Evolutionary conservation across 2,329 filamentous ascomycete species (phyloP), one percentile per base, ranked within the genome.

Genomic region (Byssothecium circinans): DNA sequence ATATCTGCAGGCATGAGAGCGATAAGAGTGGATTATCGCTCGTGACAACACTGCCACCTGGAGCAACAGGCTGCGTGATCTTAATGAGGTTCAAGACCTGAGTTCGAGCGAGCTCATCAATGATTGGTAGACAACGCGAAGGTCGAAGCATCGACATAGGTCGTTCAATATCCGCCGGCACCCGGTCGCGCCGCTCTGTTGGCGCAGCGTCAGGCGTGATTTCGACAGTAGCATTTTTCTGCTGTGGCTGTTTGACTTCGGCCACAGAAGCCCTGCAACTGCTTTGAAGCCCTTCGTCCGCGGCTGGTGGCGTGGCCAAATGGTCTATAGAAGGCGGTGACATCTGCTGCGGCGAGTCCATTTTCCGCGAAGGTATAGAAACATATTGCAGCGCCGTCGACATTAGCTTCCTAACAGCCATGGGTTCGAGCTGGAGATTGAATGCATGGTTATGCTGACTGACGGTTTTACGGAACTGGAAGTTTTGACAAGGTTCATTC

Each of bases 21-120:
- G 77, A 78, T 2, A 85, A 65, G 0, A 84, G 64, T 0, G 77
- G 76, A 29, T 84, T 75, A 6, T 79, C 74, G 15, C 73, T 62
- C n/a, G 73, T 72, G 37, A 80, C 72, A 8, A 69, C 62, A 22
- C 72, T 67, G 1, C 78, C 76, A 44, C 80, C 75, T 4, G 79
- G 76, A 0, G 74, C 74, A 1, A 69, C 68, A 0, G 81, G 79
- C 8, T 74, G 73, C 10, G 77, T 73, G 1, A 73, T 67, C n/a
- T 77, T 73, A 23, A 85, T 71, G 0, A 83, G 64, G n/a, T 75
- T 69, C 2, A 85, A 54, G 0, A 83, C 48, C 19, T 69, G 68
- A 33, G 71, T 60, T 11, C 75, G 66, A 20, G 73, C 63, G 15
- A 69, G 52, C 22, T 77, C 73, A 38, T 76, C 71, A 2, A 80